Evolutionary conservation across 2,329 filamentous ascomycete genomes (phyloP).

Genomic region (Xylaria multiplex): DNA sequence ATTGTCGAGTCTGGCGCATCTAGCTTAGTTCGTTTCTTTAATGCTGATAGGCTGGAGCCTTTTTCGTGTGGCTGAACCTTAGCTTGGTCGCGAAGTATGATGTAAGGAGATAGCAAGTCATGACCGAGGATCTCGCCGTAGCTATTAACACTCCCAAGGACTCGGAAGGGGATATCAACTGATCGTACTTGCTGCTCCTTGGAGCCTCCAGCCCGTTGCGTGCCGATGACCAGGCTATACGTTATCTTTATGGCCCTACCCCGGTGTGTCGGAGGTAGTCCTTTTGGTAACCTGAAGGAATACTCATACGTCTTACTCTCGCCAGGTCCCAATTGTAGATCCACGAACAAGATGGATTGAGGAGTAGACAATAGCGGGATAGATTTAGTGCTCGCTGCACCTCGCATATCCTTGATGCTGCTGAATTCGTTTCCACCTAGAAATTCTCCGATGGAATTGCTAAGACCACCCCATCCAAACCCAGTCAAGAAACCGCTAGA

Average conservation of each 20-base stretch:
- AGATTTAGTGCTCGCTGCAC: constrained; percentile 83
- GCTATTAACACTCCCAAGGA: constrained; percentile 90
- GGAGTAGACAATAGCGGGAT: constrained; percentile 94
- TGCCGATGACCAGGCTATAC: constrained; percentile 91
- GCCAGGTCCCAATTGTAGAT: constrained; percentile 85
- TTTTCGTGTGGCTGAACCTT: constrained; percentile 66
- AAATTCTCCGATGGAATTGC: constrained; percentile 86
- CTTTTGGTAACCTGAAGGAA: constrained; percentile 83
- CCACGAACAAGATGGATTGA: constrained; percentile 95
- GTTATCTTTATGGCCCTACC: constrained; percentile 94
- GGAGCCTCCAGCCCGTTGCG: constrained; percentile 81
- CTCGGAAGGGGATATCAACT: constrained; percentile 92
- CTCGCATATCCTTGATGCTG: constrained; percentile 95
- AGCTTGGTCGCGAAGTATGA: constrained; percentile 86
- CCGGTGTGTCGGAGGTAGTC: constrained; percentile 89
- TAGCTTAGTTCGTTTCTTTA: constrained; percentile 44
- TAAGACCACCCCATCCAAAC: constrained; percentile 88
- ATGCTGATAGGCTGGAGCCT: constrained; percentile 36
- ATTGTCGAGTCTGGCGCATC: constrained; percentile 54
- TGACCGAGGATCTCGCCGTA: constrained; percentile 90
- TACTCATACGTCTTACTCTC: constrained; percentile 91
- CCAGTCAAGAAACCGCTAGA: constrained; percentile 83
- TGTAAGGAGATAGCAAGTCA: constrained; percentile 93
- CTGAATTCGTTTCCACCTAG: constrained; percentile 89
- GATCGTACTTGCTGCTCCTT: constrained; percentile 86